These are phyloP conservation scores for Agapanthus africanus DNA, from an alignment of 106 monocot genomes.

Conservation along the genomic window DNA sequence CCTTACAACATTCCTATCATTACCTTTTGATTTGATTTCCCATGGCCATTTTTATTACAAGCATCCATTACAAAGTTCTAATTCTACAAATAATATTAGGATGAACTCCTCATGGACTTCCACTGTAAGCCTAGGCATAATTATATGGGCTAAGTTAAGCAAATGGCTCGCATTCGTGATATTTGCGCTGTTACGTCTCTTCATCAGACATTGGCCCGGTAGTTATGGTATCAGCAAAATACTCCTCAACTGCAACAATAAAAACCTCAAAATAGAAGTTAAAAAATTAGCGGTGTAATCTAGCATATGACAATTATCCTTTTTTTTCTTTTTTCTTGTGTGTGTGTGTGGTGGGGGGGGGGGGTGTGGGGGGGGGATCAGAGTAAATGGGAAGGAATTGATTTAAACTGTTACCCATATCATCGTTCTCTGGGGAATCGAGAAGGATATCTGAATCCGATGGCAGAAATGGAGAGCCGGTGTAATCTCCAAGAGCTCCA, in stretches of 20 bases:
- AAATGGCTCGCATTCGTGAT: not conserved
- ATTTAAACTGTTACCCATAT: slow-evolving; percentile 55
- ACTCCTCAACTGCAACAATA: slow-evolving; percentile 60
- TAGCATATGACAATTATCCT: no score
- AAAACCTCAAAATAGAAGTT: not conserved
- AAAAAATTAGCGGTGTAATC: no score
- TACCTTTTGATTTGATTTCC: no score
- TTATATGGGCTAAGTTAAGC: no score
- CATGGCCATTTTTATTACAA: no score
- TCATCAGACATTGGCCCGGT: slow-evolving; percentile 58
- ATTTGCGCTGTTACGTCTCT: slow-evolving; percentile 30
- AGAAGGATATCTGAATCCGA: slow-evolving; percentile 87
- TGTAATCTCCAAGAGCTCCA: slow-evolving; percentile 78
- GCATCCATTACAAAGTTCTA: not conserved
- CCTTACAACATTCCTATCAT: no score
- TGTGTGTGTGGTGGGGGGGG: no score
- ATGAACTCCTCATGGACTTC: not conserved
- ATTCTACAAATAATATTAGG: no score
- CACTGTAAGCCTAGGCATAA: no score
- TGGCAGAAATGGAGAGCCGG: slow-evolving; percentile 76
- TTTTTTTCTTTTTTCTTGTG: no score
- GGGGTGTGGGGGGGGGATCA: no score
- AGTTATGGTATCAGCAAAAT: slow-evolving; percentile 66
- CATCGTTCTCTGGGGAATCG: slow-evolving; percentile 84
- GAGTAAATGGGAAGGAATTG: no score